Evolutionary conservation across 169 alveolate genomes (phyloP).

Genomic region (Eimeria sp.): DNA sequence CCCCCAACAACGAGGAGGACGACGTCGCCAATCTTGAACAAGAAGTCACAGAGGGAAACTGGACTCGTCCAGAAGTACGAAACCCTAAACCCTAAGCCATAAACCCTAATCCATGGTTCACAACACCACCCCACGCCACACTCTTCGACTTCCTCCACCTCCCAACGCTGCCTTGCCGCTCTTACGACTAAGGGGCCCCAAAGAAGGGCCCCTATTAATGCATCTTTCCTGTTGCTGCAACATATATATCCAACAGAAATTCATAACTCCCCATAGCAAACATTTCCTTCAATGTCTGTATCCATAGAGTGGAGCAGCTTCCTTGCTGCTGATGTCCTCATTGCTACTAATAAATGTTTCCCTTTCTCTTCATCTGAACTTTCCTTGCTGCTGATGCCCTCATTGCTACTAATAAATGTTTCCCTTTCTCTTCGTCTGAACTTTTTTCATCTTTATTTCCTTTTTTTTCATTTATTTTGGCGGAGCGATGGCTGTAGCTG

Average conservation of each 20-base stretch:
- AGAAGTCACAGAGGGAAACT: constrained; percentile 88
- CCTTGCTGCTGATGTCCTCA: too few relatives aligned
- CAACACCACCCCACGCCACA: background rate
- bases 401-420: too few relatives aligned
- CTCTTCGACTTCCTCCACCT: background rate
- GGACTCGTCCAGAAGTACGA: constrained; percentile 87
- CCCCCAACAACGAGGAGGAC: constrained; percentile 85
- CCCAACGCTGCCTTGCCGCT: background rate
- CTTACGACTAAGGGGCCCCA: background rate
- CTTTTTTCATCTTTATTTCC: background rate
- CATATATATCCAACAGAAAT: too few relatives aligned
- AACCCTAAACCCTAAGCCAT: constrained; percentile 5
- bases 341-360: too few relatives aligned
- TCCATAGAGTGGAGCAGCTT: too few relatives aligned
- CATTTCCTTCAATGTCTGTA: too few relatives aligned
- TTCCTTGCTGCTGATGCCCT: too few relatives aligned
- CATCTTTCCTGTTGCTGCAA: background rate
- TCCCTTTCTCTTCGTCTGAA: too few relatives aligned
- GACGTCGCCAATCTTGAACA: constrained; percentile 87
- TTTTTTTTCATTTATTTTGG: too few relatives aligned
- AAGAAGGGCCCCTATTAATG: too few relatives aligned
- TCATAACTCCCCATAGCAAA: too few relatives aligned
- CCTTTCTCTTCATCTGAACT: too few relatives aligned
- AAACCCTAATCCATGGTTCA: background rate
- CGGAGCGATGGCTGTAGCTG: background rate